Evolutionary conservation across 805 yeast species (phyloP), one percentile per base, ranked within the genome.

Genomic region (Danielozyma ontarioensis): DNA sequence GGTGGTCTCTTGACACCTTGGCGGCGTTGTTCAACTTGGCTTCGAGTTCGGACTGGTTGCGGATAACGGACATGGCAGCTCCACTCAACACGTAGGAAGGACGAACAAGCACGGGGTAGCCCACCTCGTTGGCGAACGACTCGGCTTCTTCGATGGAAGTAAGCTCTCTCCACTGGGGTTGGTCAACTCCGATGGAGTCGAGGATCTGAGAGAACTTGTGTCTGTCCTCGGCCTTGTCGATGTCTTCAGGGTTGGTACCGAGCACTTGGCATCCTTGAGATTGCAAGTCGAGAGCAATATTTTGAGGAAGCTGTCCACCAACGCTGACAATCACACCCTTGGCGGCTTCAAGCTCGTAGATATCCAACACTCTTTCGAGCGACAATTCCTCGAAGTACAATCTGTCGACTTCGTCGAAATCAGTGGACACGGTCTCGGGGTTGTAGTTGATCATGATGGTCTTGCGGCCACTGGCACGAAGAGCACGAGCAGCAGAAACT

Each of bases 371-470:
- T 64, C 97, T 83, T 74, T 90, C 98, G 57, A 83, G 85, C 34
- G 93, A 82, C 36, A 90, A 76, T 61, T 89, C 97, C 68, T 90
- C 98, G 55, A 90, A 90, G 72, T 90, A 93, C 49, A 90, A 78
- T 67, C 96, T 76, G 69, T 90, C 98, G 44, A 88, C 98, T 69
- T 90, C 98, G 62, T 90, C 98, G 55, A 86, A 90, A 68, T 90
- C 98, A 34, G 98, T 90, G 8, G 96, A 87, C 27, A 90, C 98
- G 17, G 98, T 90, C 68, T 90, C 98, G 40, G 98, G 98, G 70
- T 90, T 90, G 68, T 90, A 90, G 72, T 90, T 90, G 56, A 90
- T 76, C 98, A 90, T 90, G 46, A 90, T 80, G 21, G 98, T 90
- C 64, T 81, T 85, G 60, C 80, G 81, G 44, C 95, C 95, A 35